Evolutionary conservation across 2,329 filamentous ascomycete species (phyloP).

Genomic region (Tolypocladium guangdongense): DNA sequence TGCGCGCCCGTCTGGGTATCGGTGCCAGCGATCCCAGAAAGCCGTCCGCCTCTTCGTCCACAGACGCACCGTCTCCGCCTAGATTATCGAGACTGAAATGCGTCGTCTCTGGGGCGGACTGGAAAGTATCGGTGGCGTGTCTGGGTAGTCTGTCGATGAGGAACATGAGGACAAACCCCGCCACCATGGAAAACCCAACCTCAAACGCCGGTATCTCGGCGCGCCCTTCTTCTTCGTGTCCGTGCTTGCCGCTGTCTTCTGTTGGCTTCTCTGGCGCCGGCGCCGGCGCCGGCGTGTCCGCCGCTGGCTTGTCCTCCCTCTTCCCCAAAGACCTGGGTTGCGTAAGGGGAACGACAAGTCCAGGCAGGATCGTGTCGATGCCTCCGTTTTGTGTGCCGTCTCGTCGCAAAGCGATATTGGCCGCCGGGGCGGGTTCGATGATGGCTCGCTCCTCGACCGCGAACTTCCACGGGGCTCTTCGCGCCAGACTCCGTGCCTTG

Average conservation of each 20-base stretch:
- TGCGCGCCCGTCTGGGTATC: conserved; percentile 47
- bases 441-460: conserved; percentile 14
- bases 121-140: conserved; percentile 55
- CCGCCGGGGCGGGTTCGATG: conserved; percentile 10
- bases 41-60: conserved; percentile 45
- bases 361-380: background rate
- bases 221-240: conserved; percentile 12
- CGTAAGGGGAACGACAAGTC: background rate
- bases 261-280: conserved; percentile 3
- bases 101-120: conserved; percentile 56
- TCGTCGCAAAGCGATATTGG: conserved; percentile 1
- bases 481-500: conserved; percentile 19
- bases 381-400: background rate
- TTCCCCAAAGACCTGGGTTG: background rate
- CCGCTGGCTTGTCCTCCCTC: background rate
- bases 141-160: conserved; percentile 79
- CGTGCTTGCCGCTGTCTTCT: conserved; percentile 20
- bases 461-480: conserved; percentile 19
- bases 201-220: conserved; percentile 54
- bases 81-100: conserved; percentile 86
- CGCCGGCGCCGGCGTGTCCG: background rate
- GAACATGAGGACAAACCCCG: conserved; percentile 95
- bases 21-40: conserved; percentile 49
- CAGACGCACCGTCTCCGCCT: conserved; percentile 36
- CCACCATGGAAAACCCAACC: conserved; percentile 75